These are phyloP conservation scores for Fraxinus anomala DNA, from an alignment of 257 asterid species.

Conservation along the genomic window DNA sequence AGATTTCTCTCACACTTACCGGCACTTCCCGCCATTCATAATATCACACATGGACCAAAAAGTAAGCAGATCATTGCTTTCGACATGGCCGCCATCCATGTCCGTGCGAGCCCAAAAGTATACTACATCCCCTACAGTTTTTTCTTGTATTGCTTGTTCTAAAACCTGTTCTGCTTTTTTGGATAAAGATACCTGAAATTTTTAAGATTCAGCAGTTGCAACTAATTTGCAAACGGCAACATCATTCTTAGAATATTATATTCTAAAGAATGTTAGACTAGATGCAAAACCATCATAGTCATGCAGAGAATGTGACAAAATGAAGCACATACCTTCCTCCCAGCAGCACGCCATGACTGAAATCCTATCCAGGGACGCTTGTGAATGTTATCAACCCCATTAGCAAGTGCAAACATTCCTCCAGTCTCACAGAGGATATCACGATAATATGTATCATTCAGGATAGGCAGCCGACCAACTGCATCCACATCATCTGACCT, in stretches of 20 bases:
- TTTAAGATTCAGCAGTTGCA: slow-evolving; percentile 21
- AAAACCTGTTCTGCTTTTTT: slow-evolving; percentile 70
- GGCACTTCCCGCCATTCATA: slow-evolving; percentile 92
- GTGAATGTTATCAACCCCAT: slow-evolving; percentile 80
- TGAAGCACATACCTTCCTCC: slow-evolving; percentile 61
- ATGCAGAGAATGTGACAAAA: background rate
- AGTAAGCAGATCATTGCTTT: slow-evolving; percentile 66
- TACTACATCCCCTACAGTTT: slow-evolving; percentile 75
- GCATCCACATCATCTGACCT: slow-evolving; percentile 97
- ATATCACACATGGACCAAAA: slow-evolving; percentile 98
- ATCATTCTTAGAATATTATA: slow-evolving; percentile 9
- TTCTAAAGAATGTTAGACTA: slow-evolving; percentile 1
- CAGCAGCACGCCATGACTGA: slow-evolving; percentile 99
- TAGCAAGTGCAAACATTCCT: slow-evolving; percentile 94
- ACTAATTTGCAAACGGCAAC: slow-evolving; percentile 13
- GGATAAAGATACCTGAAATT: slow-evolving; percentile 74
- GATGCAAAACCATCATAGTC: slow-evolving; percentile 15
- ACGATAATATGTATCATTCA: slow-evolving; percentile 79
- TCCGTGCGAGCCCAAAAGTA: slow-evolving; percentile 82
- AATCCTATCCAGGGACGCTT: slow-evolving; percentile 99
- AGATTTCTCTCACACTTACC: slow-evolving; percentile 52
- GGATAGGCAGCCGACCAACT: slow-evolving; percentile 74
- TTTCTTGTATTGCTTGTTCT: slow-evolving; percentile 70
- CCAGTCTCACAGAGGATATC: slow-evolving; percentile 90
- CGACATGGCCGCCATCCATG: slow-evolving; percentile 65